phyloP scores from a whole-genome alignment of 345 rosid genomes.

The Camelina neglecta region DNA sequence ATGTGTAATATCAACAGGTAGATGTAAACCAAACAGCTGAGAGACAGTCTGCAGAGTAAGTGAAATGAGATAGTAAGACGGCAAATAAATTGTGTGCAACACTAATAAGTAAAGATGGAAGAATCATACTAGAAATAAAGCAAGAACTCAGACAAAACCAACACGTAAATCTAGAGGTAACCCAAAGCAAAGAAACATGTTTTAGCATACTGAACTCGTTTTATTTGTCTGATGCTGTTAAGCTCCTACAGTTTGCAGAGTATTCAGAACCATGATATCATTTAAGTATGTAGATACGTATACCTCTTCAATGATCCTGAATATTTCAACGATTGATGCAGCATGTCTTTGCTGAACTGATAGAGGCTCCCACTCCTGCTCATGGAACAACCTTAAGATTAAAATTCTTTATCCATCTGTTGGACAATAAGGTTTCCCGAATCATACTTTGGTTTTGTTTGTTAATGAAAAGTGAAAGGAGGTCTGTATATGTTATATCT shows the following conservation, averaged over 20 bases:
- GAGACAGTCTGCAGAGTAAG: constrained; percentile 80
- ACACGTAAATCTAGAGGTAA: constrained; percentile 18
- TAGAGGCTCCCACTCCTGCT: constrained; percentile 97
- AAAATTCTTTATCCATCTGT: constrained; percentile 24
- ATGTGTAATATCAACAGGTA: constrained; percentile 88
- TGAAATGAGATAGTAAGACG: constrained; percentile 26
- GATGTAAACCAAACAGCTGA: constrained; percentile 86
- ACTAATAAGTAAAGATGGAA: constrained; percentile 21
- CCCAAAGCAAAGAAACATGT: not conserved
- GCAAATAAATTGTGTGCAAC: not conserved
- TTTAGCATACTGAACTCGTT: not conserved
- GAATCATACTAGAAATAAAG: constrained; percentile 19
- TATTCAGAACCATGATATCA: constrained; percentile 21
- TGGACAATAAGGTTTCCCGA: constrained; percentile 10
- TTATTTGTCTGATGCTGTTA: constrained; percentile 5
- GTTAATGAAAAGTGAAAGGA: constrained; percentile 10
- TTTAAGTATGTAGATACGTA: constrained; percentile 5
- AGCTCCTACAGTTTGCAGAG: constrained; percentile 18
- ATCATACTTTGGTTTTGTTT: constrained; percentile 6
- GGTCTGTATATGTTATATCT: constrained; percentile 17
- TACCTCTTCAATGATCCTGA: constrained; percentile 98
- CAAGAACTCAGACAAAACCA: constrained; percentile 16
- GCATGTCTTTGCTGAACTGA: constrained; percentile 90
- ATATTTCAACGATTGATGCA: constrained; percentile 87
- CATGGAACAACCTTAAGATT: constrained; percentile 21